Evolutionary conservation across 176 grass and related monocot genomes (phyloP).

Genomic region (Carex parvula): DNA sequence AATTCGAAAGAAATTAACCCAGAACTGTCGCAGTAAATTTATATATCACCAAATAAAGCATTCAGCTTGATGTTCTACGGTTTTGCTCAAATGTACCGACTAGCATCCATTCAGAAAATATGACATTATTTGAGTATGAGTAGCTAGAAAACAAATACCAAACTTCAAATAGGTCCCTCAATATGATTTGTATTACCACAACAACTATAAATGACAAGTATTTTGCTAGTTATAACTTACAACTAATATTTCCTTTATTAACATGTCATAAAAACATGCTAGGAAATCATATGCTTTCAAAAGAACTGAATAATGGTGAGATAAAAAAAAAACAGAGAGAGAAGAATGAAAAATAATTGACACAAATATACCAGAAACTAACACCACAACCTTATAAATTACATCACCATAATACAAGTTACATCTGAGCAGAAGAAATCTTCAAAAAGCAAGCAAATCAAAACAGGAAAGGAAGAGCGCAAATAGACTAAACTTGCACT

Average conservation of each 20-base stretch:
- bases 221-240: constrained; percentile 21
- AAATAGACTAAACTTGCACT: constrained; percentile 4
- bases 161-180: not conserved
- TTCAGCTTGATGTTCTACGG: too few relatives aligned
- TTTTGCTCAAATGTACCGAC: not conserved
- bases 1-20: too few relatives aligned
- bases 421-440: not conserved
- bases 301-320: not conserved
- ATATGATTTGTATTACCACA: not conserved
- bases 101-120: not conserved
- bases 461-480: not conserved
- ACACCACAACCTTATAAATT: constrained; percentile 13
- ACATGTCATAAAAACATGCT: not conserved
- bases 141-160: not conserved
- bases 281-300: constrained; percentile 4
- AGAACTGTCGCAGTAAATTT: too few relatives aligned
- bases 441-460: constrained; percentile 17
- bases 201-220: constrained; percentile 6
- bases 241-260: constrained; percentile 18
- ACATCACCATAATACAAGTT: constrained; percentile 12
- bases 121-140: not conserved
- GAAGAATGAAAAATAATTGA: not conserved
- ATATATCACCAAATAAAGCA: too few relatives aligned
- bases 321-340: not conserved
- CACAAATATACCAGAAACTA: constrained; percentile 8